Conservation (phyloP, 176 grass and related monocot species). For the Paspalum notatum region DNA sequence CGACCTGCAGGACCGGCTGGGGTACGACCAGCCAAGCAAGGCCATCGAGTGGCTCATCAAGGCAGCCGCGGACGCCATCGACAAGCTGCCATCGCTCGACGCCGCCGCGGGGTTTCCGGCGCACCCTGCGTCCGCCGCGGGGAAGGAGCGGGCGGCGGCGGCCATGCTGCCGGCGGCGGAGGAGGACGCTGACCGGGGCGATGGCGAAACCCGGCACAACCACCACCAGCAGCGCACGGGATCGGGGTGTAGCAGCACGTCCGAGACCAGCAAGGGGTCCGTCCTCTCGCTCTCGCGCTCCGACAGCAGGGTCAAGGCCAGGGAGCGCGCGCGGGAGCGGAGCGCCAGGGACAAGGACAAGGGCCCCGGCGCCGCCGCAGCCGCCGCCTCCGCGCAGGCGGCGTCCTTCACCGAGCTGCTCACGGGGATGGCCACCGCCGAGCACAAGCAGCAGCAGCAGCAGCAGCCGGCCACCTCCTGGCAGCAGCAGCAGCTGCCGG, state of each 20-base stretch:
- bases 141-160: neutral
- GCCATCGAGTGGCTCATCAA: conserved; percentile 95
- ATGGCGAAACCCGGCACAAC: neutral
- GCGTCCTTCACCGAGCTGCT: conserved; percentile 83
- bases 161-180: neutral
- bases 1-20: conserved; percentile 84
- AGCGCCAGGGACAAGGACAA: conserved; percentile 52
- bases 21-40: conserved; percentile 86
- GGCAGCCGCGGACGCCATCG: conserved; percentile 68
- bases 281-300: conserved; percentile 80
- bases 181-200: neutral
- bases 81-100: conserved; percentile 67
- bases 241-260: conserved; percentile 83
- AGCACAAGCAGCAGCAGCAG: conserved; percentile 41
- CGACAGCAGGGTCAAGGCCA: conserved; percentile 76
- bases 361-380: neutral
- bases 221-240: conserved; percentile 58
- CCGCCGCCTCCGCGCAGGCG: conserved; percentile 27
- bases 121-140: conserved; percentile 17
- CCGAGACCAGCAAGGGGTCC: conserved; percentile 89
- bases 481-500: conserved; percentile 13
- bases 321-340: conserved; percentile 72
- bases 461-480: neutral
- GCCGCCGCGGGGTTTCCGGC: conserved; percentile 32
- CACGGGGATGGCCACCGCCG: conserved; percentile 53